Conservation (phyloP, 805 yeast species). For the Candida chauliodis region DNA sequence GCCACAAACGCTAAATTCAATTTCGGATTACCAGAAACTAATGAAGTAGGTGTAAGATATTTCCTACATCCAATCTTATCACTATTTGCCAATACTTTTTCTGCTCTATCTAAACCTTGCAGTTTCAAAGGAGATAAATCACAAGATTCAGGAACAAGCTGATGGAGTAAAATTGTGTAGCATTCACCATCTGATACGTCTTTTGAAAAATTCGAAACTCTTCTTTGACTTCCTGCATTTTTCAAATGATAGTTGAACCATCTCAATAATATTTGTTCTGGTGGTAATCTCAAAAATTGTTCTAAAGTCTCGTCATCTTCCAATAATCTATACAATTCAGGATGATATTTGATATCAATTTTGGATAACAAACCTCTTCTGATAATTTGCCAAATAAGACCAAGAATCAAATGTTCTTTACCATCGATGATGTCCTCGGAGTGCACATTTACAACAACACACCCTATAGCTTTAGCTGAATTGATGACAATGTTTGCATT, state of each 20-base stretch:
- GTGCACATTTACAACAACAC: slow-evolving; percentile 96
- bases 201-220: slow-evolving; percentile 78
- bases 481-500: slow-evolving; percentile 97
- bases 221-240: slow-evolving; percentile 85
- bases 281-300: slow-evolving; percentile 93
- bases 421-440: slow-evolving; percentile 95
- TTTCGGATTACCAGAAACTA: slow-evolving; percentile 95
- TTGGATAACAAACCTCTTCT: slow-evolving; percentile 92
- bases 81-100: slow-evolving; percentile 78
- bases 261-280: slow-evolving; percentile 92
- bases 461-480: slow-evolving; percentile 98
- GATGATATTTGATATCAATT: slow-evolving; percentile 94
- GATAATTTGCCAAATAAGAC: slow-evolving; percentile 95
- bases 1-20: slow-evolving; percentile 97
- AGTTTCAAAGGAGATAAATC: slow-evolving; percentile 81
- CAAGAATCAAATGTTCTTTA: slow-evolving; percentile 85
- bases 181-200: slow-evolving; percentile 95
- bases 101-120: slow-evolving; percentile 77
- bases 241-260: slow-evolving; percentile 97
- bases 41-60: slow-evolving; percentile 87
- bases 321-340: slow-evolving; percentile 88
- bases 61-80: slow-evolving; percentile 90
- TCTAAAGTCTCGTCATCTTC: slow-evolving; percentile 97
- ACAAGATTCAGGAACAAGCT: slow-evolving; percentile 79
- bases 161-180: slow-evolving; percentile 85